Conservation (phyloP, 2,329 filamentous ascomycete genomes). For the Alternaria tenuissima region DNA sequence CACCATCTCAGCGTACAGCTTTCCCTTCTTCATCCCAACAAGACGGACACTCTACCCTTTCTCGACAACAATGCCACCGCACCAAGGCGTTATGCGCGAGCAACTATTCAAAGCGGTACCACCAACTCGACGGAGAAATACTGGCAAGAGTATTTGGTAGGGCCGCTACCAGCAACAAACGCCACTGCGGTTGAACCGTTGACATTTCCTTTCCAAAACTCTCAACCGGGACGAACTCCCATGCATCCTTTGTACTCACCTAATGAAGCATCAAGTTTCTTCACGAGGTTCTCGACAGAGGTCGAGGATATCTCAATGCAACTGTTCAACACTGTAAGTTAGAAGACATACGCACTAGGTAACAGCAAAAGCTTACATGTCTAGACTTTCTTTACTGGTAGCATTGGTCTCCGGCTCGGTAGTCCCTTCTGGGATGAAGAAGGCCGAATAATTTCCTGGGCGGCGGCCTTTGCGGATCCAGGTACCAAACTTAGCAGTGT, state of each 20-base stretch:
- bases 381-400: slow-evolving; percentile 26
- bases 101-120: slow-evolving; percentile 26
- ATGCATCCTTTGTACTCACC: slow-evolving; percentile 17
- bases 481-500: slow-evolving; percentile 52
- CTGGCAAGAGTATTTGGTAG: slow-evolving; percentile 58
- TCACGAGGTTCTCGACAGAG: slow-evolving; percentile 18
- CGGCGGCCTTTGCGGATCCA: slow-evolving; percentile 55
- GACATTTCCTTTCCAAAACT: slow-evolving; percentile 32
- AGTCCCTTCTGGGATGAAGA: slow-evolving; percentile 43
- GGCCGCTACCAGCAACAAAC: slow-evolving; percentile 58
- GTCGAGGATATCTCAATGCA: slow-evolving; percentile 30
- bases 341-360: neutral
- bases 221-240: slow-evolving; percentile 22
- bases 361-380: neutral
- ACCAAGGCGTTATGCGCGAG: slow-evolving; percentile 32
- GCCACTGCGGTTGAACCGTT: slow-evolving; percentile 43
- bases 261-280: slow-evolving; percentile 17
- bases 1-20: slow-evolving; percentile 13
- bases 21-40: slow-evolving; percentile 29
- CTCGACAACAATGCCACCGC: slow-evolving; percentile 18
- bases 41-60: slow-evolving; percentile 29
- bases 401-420: slow-evolving; percentile 35
- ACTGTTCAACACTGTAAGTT: slow-evolving; percentile 36
- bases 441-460: slow-evolving; percentile 58
- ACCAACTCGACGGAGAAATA: slow-evolving; percentile 38